Conservation (phyloP, 176 grass and related monocot species). For the Avena sativa region DNA sequence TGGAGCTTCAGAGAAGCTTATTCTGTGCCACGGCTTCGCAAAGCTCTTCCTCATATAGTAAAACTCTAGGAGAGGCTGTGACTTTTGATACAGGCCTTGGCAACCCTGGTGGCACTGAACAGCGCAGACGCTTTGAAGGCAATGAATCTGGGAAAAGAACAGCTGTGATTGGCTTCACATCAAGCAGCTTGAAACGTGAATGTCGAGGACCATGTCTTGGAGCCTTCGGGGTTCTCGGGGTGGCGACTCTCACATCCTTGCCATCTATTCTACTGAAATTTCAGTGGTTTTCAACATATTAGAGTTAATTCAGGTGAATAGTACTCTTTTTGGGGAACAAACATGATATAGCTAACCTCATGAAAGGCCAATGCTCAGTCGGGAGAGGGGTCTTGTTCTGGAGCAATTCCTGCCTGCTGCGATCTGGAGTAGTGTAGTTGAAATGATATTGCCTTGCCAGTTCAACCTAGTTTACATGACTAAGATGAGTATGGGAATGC, state of each 20-base stretch:
- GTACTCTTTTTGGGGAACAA: background rate
- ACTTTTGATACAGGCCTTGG: constrained; percentile 69
- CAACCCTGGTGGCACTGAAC: constrained; percentile 67
- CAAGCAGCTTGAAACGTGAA: constrained; percentile 58
- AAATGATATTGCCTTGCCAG: constrained; percentile 81
- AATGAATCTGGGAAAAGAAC: constrained; percentile 84
- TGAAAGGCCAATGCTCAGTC: constrained; percentile 76
- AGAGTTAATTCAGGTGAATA: constrained; percentile 6
- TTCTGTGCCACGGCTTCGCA: constrained; percentile 93
- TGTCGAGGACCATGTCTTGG: constrained; percentile 69
- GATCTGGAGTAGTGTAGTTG: constrained; percentile 89
- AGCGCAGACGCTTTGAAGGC: constrained; percentile 45
- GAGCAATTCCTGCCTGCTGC: constrained; percentile 76
- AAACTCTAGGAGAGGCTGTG: constrained; percentile 65
- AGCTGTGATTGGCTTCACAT: constrained; percentile 78
- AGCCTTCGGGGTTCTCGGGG: constrained; percentile 73
- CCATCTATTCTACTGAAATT: constrained; percentile 57
- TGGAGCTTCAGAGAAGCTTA: constrained; percentile 81
- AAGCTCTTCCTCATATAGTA: constrained; percentile 81
- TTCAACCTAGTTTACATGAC: constrained; percentile 68
- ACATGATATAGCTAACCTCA: constrained; percentile 53
- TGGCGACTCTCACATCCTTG: constrained; percentile 52
- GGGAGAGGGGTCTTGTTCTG: constrained; percentile 75
- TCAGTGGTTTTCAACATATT: constrained; percentile 24
- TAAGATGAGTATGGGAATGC: background rate